Base-by-base conservation (phyloP, 768 basidiomycete species). In the Russula abietina region DNA sequence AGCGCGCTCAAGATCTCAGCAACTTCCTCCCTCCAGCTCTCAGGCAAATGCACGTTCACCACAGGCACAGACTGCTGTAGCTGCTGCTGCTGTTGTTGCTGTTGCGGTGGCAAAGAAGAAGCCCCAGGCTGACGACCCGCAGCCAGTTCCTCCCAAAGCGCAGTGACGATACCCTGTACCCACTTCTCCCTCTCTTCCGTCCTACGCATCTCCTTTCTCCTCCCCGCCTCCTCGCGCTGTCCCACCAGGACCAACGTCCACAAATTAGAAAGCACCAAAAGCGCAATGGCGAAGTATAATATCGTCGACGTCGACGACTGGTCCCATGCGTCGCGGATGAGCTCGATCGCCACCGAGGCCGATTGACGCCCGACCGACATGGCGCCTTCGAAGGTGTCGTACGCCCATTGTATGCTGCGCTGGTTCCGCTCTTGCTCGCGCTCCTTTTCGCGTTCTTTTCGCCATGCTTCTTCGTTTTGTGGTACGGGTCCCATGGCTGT, bases 341-440 rank as follows among this genome's bases (percentile, higher is more conserved):
- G 84, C 76, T 92, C 91, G 63, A 92, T 70, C 28, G 88, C 87
- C 22, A 84, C 89, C 51, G 74, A 78, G 48, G 88, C 82, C 64
- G 88, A 90, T 70, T 84, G 83, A 69, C 75, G 77, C 33, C 83
- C 90, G 64, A 93, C 91, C 66, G 81, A 79, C 64, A 76, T 80
- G 2, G 91, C 86, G 11, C 89, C 91, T 33, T 86, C 86, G 72
- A 90, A 81, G 52, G 91, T 93, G 67, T 93, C 91, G 76, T 84
- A 89, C 3, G 91, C 91, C 91, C 91, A 93, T 69, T 93, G 91
- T 66, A 92, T 75, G 0, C 85, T 85, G 19, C 89, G 87, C 61
- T 78, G 81, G 64, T 86, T 84, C 17, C 86, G 83, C 71, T 89
- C 85, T 59, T 80, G 77, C 71, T 88, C 55, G 6, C 59, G 59